Evolutionary conservation across 768 basidiomycete species (phyloP), one percentile per base, ranked within the genome.

Genomic region (Suillus subaureus): DNA sequence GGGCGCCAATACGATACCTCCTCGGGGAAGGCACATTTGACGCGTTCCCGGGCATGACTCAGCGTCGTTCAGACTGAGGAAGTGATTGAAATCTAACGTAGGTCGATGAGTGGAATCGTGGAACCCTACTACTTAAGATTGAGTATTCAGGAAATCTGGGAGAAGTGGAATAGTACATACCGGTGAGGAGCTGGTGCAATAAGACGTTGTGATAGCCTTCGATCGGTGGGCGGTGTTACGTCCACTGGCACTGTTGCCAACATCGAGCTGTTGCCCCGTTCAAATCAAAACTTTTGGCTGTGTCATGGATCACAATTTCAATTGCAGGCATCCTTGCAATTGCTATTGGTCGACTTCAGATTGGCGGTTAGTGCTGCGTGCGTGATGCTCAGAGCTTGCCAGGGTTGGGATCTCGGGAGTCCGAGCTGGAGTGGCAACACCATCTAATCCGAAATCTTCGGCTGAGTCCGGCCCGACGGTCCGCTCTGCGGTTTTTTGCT

Each of bases 21-120:
- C 61, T 80, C 78, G 1, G 79, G 79, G 43, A 77, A 74, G 1
- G 69, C 66, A 5, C 78, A 75, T 51, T 61, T 65, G 0, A 66
- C 63, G 42, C 57, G 28, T 52, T 74, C 71, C 42, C 40, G 16
- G 40, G 40, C 40, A 75, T 28, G 26, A 28, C 6, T 52, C 28
- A 16, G 18, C 8, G 49, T 7, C 23, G 1, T 23, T 49, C n/a
- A 23, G 23, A 28, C 18, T 52, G 26, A 28, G 28, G 8, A 52
- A 16, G 49, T 9, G 7, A 52, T 52, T 7, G 15, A 28, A 18
- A n/a, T n/a, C n/a, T n/a, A n/a, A n/a, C n/a, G n/a, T n/a, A n/a
- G n/a, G 1, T 21, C 13, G 15, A 31, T 18, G 28, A 18, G 11
- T 18, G 18, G 52, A 49, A n/a, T 23, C 45, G 23, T 11, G n/a